Percentiles rank a stretch among this genome's conserved stretches.
Conservation (phyloP, 73 alveolate genomes). For the Symbiodinium natans region DNA sequence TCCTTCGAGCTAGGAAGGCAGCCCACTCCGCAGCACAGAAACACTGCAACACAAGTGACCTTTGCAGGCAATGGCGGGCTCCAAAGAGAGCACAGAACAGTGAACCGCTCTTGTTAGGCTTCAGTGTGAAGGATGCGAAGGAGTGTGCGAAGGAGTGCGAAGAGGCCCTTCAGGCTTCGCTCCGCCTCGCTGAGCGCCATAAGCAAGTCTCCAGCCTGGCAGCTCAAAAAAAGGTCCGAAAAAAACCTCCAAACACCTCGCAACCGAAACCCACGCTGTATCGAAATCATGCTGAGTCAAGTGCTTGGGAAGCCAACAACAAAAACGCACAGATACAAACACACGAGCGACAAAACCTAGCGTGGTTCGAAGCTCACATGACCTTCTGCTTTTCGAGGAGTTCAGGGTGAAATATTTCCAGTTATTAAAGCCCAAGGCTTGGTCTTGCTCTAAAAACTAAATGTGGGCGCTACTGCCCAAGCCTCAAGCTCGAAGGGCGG, state of each 20-base stretch:
- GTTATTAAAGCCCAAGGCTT: no score
- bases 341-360: no score
- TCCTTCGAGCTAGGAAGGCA: slow-evolving; percentile 2
- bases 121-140: neutral
- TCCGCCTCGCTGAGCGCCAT: slow-evolving; percentile 89
- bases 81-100: neutral
- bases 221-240: neutral
- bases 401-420: no score
- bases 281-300: no score
- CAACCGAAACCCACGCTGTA: neutral
- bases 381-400: no score
- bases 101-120: neutral
- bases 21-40: neutral
- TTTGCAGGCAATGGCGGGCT: neutral
- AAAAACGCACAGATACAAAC: no score
- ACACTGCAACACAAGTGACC: neutral
- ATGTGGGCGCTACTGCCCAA: no score
- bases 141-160: no score
- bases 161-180: no score
- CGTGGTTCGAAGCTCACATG: no score
- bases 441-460: neutral
- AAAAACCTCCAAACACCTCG: neutral
- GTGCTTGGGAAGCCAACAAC: no score
- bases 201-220: slow-evolving; percentile 62
- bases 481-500: no score